Evolutionary conservation across 164 flowering plant genomes (phyloP).

Genomic region (Umbellularia californica): DNA sequence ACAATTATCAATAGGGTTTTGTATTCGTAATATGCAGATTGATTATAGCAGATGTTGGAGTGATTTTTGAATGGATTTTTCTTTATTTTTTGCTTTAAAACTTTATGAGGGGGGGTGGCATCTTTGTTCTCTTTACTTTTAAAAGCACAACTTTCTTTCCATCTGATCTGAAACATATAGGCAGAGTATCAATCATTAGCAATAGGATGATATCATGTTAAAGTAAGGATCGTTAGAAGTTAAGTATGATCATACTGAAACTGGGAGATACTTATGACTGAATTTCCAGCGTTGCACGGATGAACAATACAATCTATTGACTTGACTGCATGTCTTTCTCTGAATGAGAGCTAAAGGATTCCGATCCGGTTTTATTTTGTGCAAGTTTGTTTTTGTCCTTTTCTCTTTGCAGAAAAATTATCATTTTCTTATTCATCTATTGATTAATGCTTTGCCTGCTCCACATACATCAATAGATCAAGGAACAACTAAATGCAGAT

Average conservation of each 20-base stretch:
- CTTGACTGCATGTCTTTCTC: neutral
- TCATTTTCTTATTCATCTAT: neutral
- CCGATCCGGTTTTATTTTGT: neutral
- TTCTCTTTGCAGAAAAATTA: neutral
- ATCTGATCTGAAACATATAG: neutral
- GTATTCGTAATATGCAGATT: neutral
- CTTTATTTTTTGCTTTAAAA: no score
- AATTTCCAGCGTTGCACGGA: no score
- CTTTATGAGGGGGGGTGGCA: neutral
- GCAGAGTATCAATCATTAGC: neutral
- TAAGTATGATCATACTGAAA: no score
- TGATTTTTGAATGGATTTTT: neutral
- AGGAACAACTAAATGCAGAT: constrained; percentile 77
- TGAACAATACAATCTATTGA: no score
- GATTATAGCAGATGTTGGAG: no score
- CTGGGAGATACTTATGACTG: no score
- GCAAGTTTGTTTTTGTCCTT: no score
- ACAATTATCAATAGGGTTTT: neutral
- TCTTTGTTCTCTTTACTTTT: neutral
- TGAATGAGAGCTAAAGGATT: neutral
- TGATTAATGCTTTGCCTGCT: neutral
- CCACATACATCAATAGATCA: constrained; percentile 41
- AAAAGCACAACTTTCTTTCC: neutral
- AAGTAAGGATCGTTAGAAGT: neutral
- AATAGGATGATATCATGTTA: neutral